A percentile compares a stretch with the other conserved stretches of the same genome.
Evolutionary conservation across 805 yeast genomes (phyloP).

Genomic region (Candida sakaeoensis): DNA sequence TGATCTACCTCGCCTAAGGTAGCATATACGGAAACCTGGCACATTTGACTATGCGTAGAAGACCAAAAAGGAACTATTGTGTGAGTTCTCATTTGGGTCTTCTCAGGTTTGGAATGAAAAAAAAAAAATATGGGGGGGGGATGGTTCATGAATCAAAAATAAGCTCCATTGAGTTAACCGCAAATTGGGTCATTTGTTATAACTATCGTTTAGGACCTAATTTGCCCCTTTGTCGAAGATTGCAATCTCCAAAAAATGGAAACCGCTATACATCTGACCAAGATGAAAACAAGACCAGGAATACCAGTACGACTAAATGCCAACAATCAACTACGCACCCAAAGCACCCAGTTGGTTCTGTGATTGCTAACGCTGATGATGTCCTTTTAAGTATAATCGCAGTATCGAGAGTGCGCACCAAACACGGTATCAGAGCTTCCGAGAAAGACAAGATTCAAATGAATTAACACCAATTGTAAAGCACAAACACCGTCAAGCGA

Average conservation of each 20-base stretch:
- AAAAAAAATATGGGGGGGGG: too few relatives aligned
- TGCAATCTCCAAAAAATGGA: conserved; percentile 3
- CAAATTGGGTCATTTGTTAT: conserved; percentile 55
- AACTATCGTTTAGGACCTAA: conserved; percentile 64
- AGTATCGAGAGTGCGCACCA: neutral
- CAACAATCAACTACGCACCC: too few relatives aligned
- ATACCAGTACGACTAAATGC: neutral
- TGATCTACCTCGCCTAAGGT: conserved; percentile 21
- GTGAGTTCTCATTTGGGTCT: too few relatives aligned
- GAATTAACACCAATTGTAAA: conserved; percentile 1
- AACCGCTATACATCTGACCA: conserved; percentile 17
- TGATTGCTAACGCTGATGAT: too few relatives aligned
- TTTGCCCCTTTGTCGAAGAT: conserved; percentile 59
- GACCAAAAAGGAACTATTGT: too few relatives aligned
- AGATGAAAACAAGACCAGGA: conserved; percentile 17
- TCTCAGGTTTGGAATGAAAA: conserved; percentile 14
- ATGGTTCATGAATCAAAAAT: conserved; percentile 61
- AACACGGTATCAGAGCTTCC: conserved; percentile 4
- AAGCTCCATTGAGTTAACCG: conserved; percentile 81
- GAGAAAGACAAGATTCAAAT: conserved; percentile 5
- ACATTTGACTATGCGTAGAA: conserved; percentile 60
- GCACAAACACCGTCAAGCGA: neutral
- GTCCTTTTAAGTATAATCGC: too few relatives aligned
- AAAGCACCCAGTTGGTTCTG: too few relatives aligned
- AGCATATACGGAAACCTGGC: conserved; percentile 43